Conservation (phyloP, 116 monocot species). For the Dioscorea cayenensis region DNA sequence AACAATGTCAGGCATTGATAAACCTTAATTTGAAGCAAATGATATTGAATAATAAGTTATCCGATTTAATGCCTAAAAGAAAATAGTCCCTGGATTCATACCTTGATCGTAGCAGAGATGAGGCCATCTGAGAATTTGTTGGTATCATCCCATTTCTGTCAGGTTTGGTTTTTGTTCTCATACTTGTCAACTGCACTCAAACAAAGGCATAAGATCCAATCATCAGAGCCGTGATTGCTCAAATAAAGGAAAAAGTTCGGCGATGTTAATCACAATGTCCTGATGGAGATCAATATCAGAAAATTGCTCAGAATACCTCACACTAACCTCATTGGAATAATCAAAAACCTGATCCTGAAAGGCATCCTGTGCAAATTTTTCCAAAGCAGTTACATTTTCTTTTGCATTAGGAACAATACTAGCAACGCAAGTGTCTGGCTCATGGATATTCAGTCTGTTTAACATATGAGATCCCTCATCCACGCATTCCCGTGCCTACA, state of each 20-base stretch:
- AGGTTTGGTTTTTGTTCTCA: not conserved
- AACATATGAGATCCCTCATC: not conserved
- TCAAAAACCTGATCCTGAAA: constrained; percentile 8
- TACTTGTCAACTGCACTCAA: not conserved
- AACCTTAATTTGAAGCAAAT: not conserved
- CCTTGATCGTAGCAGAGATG: not conserved
- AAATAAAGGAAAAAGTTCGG: not conserved
- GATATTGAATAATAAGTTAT: not conserved
- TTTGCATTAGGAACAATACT: not conserved
- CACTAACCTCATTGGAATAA: not conserved
- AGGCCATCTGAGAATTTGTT: not conserved
- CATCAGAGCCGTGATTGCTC: not conserved
- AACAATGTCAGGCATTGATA: no score
- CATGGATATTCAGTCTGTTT: not conserved
- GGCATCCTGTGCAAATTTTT: constrained; percentile 23
- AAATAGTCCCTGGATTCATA: not conserved
- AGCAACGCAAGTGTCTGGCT: not conserved
- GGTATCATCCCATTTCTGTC: not conserved
- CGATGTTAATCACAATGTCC: not conserved
- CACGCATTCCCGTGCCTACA: constrained; percentile 1
- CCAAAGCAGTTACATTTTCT: constrained; percentile 22
- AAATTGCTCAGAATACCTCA: not conserved
- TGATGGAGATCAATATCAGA: not conserved
- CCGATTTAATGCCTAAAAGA: not conserved
- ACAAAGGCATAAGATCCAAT: not conserved